Evolutionary conservation across 2,329 filamentous ascomycete genomes (phyloP), one percentile per base, ranked within the genome.

Genomic region (Stachybotrys elegans): DNA sequence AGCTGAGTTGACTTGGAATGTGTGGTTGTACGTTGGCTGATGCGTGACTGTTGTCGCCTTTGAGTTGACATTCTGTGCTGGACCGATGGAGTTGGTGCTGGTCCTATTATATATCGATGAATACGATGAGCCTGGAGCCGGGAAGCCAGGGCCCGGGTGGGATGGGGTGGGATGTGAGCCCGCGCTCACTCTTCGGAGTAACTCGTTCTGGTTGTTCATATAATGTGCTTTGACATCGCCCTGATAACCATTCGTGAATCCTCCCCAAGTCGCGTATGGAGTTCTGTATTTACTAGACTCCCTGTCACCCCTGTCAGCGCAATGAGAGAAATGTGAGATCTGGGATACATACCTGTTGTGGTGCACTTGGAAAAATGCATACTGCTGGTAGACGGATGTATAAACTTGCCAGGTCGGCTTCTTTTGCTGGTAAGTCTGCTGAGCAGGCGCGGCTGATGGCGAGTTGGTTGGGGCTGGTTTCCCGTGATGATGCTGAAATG

Each of bases 181-280:
- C 31, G 52, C 16, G 7, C 43, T 46, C 14, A 52, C 43, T n/a
- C 63, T 66, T 38, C 53, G 53, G 27, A 60, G 41, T n/a, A 58
- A 40, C 7, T 59, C 55, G 16, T 53, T 50, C 16, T 57, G 55
- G 40, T 57, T 60, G 12, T 57, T 51, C 59, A 72, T 67, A 36
- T 76, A 48, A 45, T 75, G 70, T 16, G 69, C 68, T 40, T 67
- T 64, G 16, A 73, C 48, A 39, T 73, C 73, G 17, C 74, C 76
- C 57, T 81, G 76, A 45, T 81, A 81, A 5, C 77, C 78, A 48
- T 83, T 83, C 25, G 74, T 79, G 51, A 82, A 82, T 0, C 78
- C 79, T 20, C 75, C 73, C 62, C 66, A 71, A 2, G 69, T 65
- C 14, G 74, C 70, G 54, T 83, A 84, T 1, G 80, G 80, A 5